Percentiles rank a stretch among this genome's conserved stretches.
phyloP scores from a whole-genome alignment of 371 early-diverging fungal genomes.

The Mucor ambiguus region DNA sequence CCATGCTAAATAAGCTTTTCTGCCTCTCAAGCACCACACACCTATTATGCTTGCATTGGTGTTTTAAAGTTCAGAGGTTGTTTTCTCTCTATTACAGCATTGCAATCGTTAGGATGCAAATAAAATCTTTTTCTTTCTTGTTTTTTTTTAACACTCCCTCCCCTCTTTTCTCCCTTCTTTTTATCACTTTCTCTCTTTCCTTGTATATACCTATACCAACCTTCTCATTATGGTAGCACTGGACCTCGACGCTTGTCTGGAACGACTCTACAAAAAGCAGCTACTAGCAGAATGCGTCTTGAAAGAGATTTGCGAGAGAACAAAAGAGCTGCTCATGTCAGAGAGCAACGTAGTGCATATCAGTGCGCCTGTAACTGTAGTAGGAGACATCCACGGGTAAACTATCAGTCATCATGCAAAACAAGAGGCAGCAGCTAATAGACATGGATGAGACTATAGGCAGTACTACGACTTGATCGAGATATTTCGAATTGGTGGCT shows the following conservation, averaged over 20 bases:
- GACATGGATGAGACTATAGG: constrained; percentile 40
- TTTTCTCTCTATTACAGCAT: neutral
- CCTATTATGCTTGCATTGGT: neutral
- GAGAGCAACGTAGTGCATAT: constrained; percentile 94
- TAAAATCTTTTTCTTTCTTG: neutral
- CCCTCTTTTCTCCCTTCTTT: neutral
- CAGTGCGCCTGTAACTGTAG: constrained; percentile 89
- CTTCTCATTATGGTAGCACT: constrained; percentile 45
- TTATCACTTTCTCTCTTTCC: constrained; percentile 10
- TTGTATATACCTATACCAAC: neutral
- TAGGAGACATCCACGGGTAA: constrained; percentile 96
- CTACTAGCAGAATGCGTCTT: constrained; percentile 85
- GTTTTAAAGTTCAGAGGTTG: neutral
- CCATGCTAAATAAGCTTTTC: neutral
- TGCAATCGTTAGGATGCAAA: constrained; percentile 4
- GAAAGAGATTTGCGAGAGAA: constrained; percentile 86
- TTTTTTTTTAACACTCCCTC: neutral
- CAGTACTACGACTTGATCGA: constrained; percentile 97
- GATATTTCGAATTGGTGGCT: constrained; percentile 94
- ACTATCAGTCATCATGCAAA: neutral
- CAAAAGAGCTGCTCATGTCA: constrained; percentile 82
- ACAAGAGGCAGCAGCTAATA: neutral
- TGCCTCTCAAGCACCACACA: neutral
- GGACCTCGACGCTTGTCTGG: constrained; percentile 74
- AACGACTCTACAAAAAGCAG: constrained; percentile 73